Base-by-base conservation (phyloP, 306 rosid genomes). In the Medicago truncatula region DNA sequence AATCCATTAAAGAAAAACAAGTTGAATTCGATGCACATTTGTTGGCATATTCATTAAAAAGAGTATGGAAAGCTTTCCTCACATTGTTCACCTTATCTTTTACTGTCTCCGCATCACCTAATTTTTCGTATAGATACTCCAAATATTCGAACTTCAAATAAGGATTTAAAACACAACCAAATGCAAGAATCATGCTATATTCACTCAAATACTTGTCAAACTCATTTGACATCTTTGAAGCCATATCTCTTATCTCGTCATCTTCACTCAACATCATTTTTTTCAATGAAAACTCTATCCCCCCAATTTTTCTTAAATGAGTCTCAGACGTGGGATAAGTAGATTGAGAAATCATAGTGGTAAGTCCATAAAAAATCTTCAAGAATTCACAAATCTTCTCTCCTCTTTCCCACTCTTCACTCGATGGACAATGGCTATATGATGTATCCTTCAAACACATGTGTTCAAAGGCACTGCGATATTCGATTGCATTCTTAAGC, bases 391-490 rank as follows among this genome's bases (percentile, higher is more conserved):
- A 74, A 9, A 62, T 62, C 13, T 31, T 18, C 49, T 62, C 62
- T 17, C 49, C 78, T 74, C 78, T 74, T 11, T n/a, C 49, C 78
- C 70, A 62, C 16, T 74, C 78, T 74, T 74, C 70, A 16, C 53
- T 11, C 1, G 44, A 9, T 44, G 70, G 78, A 9, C 43, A 74
- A 31, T 74, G 36, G 23, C 9, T 46, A n/a, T 61, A n/a, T 4
- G 9, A 28, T 16, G 13, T 3, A 61, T 64, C 67, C 17, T 64
- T 38, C 12, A 5, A 57, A 61, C 9, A 28, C 50, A 74, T 28
- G 62, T 7, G 14, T 28, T 46, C 28, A 34, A 74, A 74, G 78
- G 71, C 62, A 7, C n/a, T 7, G 3, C 50, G 70, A 47, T 46
- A 62, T 62, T 62, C 17, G 52, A 62, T 31, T 61, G 78, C 50